Conservation (phyloP, 768 basidiomycete species). For the Panaeolus cyanescens region DNA sequence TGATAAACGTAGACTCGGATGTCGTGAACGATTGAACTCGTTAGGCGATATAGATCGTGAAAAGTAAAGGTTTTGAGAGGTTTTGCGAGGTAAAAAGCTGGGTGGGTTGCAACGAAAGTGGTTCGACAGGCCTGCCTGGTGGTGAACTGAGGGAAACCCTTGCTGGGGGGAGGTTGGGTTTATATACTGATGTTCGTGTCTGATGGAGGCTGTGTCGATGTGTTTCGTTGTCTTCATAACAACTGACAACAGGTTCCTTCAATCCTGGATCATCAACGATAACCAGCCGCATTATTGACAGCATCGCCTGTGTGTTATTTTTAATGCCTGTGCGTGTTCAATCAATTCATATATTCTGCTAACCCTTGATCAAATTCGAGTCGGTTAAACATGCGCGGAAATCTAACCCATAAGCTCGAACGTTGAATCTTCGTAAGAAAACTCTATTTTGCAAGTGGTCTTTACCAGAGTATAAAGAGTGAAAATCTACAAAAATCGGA, state of each 20-base stretch:
- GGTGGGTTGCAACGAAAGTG: constrained; percentile 13
- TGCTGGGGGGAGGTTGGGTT: background rate
- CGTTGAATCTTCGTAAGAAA: too few relatives aligned
- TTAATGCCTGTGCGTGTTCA: too few relatives aligned
- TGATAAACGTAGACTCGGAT: constrained; percentile 4
- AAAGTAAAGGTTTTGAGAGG: constrained; percentile 10
- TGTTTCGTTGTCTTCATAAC: background rate
- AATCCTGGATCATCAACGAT: background rate
- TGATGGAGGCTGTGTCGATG: constrained; percentile 3
- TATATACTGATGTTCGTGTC: constrained; percentile 14
- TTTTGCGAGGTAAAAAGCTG: constrained; percentile 13
- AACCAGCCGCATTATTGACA: background rate
- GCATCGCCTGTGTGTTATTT: background rate
- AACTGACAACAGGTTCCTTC: background rate
- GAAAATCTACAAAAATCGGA: too few relatives aligned
- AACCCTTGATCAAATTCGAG: too few relatives aligned
- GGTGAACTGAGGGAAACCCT: constrained; percentile 11
- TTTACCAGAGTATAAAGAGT: too few relatives aligned
- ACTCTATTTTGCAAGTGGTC: too few relatives aligned
- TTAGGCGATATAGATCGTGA: constrained; percentile 14
- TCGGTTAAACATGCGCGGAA: too few relatives aligned
- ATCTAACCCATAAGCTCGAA: too few relatives aligned
- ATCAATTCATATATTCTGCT: too few relatives aligned
- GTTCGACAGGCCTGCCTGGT: constrained; percentile 32
- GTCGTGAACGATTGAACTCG: constrained; percentile 13